Evolutionary conservation across 345 rosid species (phyloP).

Genomic region (Eutrema japonicum): DNA sequence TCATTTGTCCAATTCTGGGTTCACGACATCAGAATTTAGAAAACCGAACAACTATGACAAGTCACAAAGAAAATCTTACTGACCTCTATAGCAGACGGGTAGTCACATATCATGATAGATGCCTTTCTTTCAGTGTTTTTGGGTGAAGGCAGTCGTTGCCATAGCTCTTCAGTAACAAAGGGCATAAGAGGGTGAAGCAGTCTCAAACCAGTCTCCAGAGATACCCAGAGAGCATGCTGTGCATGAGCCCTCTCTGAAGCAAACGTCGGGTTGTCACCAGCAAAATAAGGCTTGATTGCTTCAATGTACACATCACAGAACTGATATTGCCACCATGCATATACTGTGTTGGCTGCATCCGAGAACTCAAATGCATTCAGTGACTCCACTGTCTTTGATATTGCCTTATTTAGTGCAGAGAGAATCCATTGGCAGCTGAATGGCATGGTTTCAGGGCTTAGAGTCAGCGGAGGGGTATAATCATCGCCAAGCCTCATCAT

Average conservation of each 20-base stretch:
- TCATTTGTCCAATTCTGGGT: slow-evolving; percentile 72
- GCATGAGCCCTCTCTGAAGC: slow-evolving; percentile 70
- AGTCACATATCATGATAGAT: slow-evolving; percentile 81
- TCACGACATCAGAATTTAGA: slow-evolving; percentile 6
- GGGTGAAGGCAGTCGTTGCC: slow-evolving; percentile 88
- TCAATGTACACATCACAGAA: slow-evolving; percentile 96
- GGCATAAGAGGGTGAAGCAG: slow-evolving; percentile 99
- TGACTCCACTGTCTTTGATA: slow-evolving; percentile 59
- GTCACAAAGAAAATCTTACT: slow-evolving; percentile 24
- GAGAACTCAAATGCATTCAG: slow-evolving; percentile 74
- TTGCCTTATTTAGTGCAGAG: slow-evolving; percentile 74
- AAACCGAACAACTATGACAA: slow-evolving; percentile 12
- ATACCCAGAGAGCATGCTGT: slow-evolving; percentile 72
- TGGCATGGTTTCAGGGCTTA: slow-evolving; percentile 59
- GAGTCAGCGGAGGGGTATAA: slow-evolving; percentile 57
- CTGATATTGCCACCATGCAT: slow-evolving; percentile 98
- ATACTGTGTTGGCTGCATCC: slow-evolving; percentile 73
- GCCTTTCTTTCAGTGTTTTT: slow-evolving; percentile 51
- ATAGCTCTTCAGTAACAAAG: slow-evolving; percentile 87
- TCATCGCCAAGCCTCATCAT: slow-evolving; percentile 84
- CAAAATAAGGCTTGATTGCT: slow-evolving; percentile 84
- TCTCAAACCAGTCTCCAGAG: slow-evolving; percentile 82
- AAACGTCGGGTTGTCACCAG: slow-evolving; percentile 58
- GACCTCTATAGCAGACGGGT: slow-evolving; percentile 74
- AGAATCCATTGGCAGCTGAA: slow-evolving; percentile 94